Evolutionary conservation across 2,329 filamentous ascomycete species (phyloP), one percentile per base, ranked within the genome.

Genomic region (Boeremia exigua): DNA sequence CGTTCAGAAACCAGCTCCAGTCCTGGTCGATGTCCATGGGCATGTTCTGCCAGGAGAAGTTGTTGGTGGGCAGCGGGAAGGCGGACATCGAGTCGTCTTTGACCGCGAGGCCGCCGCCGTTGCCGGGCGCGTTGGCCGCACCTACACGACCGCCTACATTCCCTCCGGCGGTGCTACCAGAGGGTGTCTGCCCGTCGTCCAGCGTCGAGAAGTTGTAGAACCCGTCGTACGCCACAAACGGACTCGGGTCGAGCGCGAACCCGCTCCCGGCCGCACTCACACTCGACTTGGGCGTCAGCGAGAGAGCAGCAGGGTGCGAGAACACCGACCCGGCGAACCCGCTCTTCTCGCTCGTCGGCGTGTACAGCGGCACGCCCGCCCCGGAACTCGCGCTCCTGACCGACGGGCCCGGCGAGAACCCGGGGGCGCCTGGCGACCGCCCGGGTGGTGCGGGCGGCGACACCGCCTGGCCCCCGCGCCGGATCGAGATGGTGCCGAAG

Each of bases 11-110:
- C 73, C 74, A 77, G 32, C 66, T 72, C 75, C 75, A 77, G 48
- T 77, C 75, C 65, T 77, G 75, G 43, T 77, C 74, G 42, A 76
- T 75, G 29, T 76, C 73, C 72, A 76, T 75, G 32, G 72, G 72
- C 66, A 75, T 71, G 33, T 74, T 75, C 58, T 76, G 73, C 75
- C 74, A 76, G 2, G 54, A 62, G 54, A 75, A 75, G 56, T 71
- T 74, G 38, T 72, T 75, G 9, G 69, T 73, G 25, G 72, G 69
- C 4, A 71, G 61, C 8, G 66, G 66, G 59, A 70, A 74, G 33
- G 68, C 70, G 34, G 51, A 66, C 66, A 72, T 68, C 29, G 51
- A 56, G 34, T 71, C 72, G 53, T 73, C 71, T 46, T 69, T 70
- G 54, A 74, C 59, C 33, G 54, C 61, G 28, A 12, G 29, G 3